phyloP scores from a whole-genome alignment of 2,329 filamentous ascomycete species.

The Phialemonium atrogriseum region DNA sequence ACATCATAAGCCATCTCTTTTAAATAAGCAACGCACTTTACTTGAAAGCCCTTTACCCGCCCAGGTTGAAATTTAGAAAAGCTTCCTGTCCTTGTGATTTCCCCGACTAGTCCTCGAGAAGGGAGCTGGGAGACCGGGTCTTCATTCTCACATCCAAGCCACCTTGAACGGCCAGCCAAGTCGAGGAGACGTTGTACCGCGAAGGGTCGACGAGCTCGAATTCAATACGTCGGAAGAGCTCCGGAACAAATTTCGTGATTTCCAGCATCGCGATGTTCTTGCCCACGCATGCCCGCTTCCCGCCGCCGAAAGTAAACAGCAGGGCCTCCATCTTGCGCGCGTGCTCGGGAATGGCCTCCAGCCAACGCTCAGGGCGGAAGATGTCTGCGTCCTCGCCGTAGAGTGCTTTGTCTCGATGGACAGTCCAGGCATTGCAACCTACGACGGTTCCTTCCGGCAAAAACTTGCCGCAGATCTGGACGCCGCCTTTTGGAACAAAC shows the following conservation, averaged over 20 bases:
- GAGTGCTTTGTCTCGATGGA: constrained; percentile 45
- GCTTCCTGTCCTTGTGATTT: too few species aligned
- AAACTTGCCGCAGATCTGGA: constrained; percentile 38
- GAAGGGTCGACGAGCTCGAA: too few species aligned
- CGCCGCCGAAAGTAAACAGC: not conserved
- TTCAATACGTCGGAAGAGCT: not conserved
- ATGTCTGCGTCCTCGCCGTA: constrained; percentile 48
- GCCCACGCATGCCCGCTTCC: not conserved
- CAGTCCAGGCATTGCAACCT: constrained; percentile 52
- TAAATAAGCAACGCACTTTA: too few species aligned
- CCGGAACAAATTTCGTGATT: not conserved
- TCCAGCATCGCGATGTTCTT: not conserved
- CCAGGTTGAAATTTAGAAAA: too few species aligned
- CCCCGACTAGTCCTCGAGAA: too few species aligned
- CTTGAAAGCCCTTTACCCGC: too few species aligned
- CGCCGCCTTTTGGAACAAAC: constrained; percentile 45
- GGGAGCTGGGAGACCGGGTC: too few species aligned
- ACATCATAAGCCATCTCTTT: too few species aligned
- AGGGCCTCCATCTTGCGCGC: not conserved
- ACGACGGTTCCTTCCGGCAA: constrained; percentile 51
- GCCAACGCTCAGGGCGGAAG: constrained; percentile 50
- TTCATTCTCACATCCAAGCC: too few species aligned
- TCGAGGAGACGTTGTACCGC: too few species aligned
- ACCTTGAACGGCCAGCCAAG: too few species aligned
- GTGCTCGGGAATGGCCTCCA: constrained; percentile 9